A percentile compares a stretch with the other conserved stretches of the same genome.
phyloP scores from a whole-genome alignment of 345 rosid genomes.

The Streptanthus diversifolius region DNA sequence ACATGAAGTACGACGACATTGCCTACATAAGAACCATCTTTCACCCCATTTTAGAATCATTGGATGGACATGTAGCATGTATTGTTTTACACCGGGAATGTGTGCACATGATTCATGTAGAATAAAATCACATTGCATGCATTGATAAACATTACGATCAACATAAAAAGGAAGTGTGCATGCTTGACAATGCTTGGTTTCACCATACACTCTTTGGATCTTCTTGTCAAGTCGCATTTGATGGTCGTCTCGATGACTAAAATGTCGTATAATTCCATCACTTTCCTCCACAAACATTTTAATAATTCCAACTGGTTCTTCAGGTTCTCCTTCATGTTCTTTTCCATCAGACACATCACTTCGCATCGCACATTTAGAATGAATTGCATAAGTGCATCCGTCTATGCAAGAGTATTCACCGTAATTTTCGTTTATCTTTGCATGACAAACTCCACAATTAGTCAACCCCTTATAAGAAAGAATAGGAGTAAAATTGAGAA shows the following conservation, averaged over 20 bases:
- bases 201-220: neutral
- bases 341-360: neutral
- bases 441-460: neutral
- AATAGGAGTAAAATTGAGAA: neutral
- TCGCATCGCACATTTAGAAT: neutral
- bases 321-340: neutral
- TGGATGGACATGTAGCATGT: neutral
- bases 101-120: constrained; percentile 11
- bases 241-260: neutral
- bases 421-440: neutral
- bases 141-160: neutral
- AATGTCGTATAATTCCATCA: neutral
- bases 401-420: constrained; percentile 25
- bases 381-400: neutral
- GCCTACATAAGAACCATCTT: neutral
- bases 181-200: neutral
- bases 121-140: constrained; percentile 6
- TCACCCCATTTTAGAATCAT: neutral
- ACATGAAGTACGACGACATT: neutral
- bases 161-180: neutral
- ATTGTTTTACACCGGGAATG: neutral
- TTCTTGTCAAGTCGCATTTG: neutral
- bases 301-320: neutral
- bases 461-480: neutral
- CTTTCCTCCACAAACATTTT: neutral